phyloP scores from a whole-genome alignment of 805 yeast species.

The Debaryomyces castellii region DNA sequence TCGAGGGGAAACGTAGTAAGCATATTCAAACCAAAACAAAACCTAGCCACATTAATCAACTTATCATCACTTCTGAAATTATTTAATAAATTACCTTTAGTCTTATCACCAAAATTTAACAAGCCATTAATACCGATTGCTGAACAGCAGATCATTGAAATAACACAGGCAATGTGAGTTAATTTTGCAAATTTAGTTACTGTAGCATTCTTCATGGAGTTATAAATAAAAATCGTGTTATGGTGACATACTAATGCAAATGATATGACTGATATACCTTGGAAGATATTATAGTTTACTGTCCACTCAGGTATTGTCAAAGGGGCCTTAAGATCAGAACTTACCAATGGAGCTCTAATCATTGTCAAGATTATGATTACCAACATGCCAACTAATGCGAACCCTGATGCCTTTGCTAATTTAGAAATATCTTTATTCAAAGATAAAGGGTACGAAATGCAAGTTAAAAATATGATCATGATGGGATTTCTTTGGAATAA shows the following conservation, averaged over 20 bases:
- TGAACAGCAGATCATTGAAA: constrained; percentile 78
- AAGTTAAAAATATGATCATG: constrained; percentile 65
- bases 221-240: constrained; percentile 86
- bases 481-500: constrained; percentile 67
- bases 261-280: constrained; percentile 90
- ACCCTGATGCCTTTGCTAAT: constrained; percentile 81
- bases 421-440: constrained; percentile 78
- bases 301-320: constrained; percentile 48
- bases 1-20: constrained; percentile 89
- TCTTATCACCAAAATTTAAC: constrained; percentile 67
- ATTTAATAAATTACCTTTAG: constrained; percentile 85
- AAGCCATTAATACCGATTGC: constrained; percentile 80
- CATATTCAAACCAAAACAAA: constrained; percentile 92
- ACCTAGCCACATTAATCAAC: constrained; percentile 80
- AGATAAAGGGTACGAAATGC: constrained; percentile 81
- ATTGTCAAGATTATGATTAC: constrained; percentile 74
- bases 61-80: constrained; percentile 77
- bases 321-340: constrained; percentile 46
- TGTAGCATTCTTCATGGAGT: constrained; percentile 76
- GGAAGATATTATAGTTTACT: constrained; percentile 67
- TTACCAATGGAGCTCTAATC: constrained; percentile 66
- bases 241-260: constrained; percentile 96
- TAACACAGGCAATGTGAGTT: constrained; percentile 80
- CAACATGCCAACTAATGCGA: constrained; percentile 83
- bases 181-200: constrained; percentile 69